Conservation (phyloP, 768 basidiomycete species). For the Goffeauzyma gilvescens region DNA sequence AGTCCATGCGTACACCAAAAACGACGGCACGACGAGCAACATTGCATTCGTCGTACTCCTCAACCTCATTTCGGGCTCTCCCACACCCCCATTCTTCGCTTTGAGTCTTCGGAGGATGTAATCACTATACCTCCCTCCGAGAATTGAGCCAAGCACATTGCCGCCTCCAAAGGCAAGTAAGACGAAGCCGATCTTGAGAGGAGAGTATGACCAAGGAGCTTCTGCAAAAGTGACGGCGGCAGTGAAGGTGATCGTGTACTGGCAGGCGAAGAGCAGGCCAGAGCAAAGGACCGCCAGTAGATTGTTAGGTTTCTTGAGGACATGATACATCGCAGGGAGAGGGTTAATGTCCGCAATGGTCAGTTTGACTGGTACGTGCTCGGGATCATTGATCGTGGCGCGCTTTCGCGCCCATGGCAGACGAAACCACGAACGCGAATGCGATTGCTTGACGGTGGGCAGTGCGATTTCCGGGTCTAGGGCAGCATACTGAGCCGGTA, state of each 20-base stretch:
- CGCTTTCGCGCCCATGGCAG: too few species aligned
- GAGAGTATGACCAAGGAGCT: conserved; percentile 35
- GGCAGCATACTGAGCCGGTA: too few species aligned
- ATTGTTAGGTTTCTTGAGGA: conserved; percentile 50
- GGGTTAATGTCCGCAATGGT: conserved; percentile 59
- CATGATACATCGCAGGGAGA: conserved; percentile 42
- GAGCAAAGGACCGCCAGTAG: conserved; percentile 46
- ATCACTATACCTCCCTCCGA: conserved; percentile 47
- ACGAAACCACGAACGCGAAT: too few species aligned
- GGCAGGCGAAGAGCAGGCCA: conserved; percentile 51
- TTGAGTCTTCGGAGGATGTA: conserved; percentile 36
- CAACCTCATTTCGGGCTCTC: conserved; percentile 40
- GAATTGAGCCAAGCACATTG: conserved; percentile 39
- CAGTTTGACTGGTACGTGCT: conserved; percentile 36
- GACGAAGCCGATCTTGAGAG: conserved; percentile 56
- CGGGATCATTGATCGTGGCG: too few species aligned
- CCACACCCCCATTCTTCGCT: conserved; percentile 36
- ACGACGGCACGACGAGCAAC: conserved; percentile 42
- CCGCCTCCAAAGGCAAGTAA: conserved; percentile 54
- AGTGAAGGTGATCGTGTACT: conserved; percentile 55
- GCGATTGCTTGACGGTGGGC: too few species aligned
- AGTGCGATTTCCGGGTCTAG: too few species aligned
- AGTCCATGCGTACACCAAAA: conserved; percentile 59
- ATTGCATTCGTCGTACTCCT: conserved; percentile 33
- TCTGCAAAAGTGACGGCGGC: conserved; percentile 48